A percentile compares a stretch with the other conserved stretches of the same genome.
Conservation (phyloP, 129 eudicot genomes). For the Pulicaria dysenterica region DNA sequence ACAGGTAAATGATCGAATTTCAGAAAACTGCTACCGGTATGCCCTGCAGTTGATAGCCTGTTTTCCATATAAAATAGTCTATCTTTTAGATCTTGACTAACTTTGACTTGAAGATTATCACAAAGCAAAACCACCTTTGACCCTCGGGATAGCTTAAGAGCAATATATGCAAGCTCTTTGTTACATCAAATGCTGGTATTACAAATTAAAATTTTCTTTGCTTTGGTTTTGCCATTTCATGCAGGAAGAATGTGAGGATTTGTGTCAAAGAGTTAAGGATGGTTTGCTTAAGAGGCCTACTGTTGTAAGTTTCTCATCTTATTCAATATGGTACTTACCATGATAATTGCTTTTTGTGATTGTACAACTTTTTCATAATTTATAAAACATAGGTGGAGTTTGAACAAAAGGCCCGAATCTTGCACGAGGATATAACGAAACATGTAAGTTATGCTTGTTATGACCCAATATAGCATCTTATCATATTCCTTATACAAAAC, state of each 20-base stretch:
- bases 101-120: too few relatives aligned
- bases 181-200: background rate
- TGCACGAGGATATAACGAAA: slow-evolving; percentile 78
- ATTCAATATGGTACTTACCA: background rate
- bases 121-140: too few relatives aligned
- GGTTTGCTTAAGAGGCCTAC: slow-evolving; percentile 69
- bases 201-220: background rate
- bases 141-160: too few relatives aligned
- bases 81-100: too few relatives aligned
- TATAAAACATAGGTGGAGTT: slow-evolving; percentile 60
- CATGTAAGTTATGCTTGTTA: slow-evolving; percentile 54
- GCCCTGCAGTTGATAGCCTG: too few relatives aligned
- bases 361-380: background rate
- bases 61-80: too few relatives aligned
- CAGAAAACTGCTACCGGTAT: too few relatives aligned
- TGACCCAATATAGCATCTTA: background rate
- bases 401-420: slow-evolving; percentile 56
- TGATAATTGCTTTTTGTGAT: background rate
- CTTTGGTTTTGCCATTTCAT: slow-evolving; percentile 19
- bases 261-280: slow-evolving; percentile 61
- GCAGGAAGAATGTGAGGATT: slow-evolving; percentile 89
- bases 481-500: background rate
- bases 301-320: slow-evolving; percentile 61
- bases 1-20: too few relatives aligned
- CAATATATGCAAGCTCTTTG: too few relatives aligned